These are phyloP conservation scores for Globisporangium emineosum DNA, from an alignment of 352 stramenopile genomes.

Conservation along the genomic window DNA sequence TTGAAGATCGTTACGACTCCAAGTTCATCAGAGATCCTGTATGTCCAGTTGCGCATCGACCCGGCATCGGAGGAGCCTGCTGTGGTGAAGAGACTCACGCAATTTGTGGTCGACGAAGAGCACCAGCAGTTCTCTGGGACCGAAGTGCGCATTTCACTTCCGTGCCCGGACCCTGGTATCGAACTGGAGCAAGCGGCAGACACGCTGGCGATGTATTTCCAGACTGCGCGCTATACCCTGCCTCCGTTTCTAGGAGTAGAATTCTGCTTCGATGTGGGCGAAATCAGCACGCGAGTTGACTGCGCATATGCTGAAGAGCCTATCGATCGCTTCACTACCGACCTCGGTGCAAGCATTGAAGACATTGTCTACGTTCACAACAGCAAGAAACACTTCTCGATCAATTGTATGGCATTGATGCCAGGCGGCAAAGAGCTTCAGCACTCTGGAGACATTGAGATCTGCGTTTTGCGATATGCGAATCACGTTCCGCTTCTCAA, in stretches of 20 bases:
- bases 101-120: constrained; percentile 57
- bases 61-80: constrained; percentile 53
- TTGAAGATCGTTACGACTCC: constrained; percentile 68
- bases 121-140: constrained; percentile 76
- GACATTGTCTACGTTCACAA: constrained; percentile 46
- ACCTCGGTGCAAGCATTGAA: constrained; percentile 32
- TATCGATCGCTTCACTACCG: constrained; percentile 55
- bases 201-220: constrained; percentile 61
- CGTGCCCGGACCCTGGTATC: constrained; percentile 26
- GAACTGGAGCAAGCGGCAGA: constrained; percentile 51
- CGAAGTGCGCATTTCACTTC: constrained; percentile 68
- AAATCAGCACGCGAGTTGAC: constrained; percentile 32
- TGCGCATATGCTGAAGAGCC: constrained; percentile 37
- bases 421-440: constrained; percentile 17
- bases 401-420: constrained; percentile 53
- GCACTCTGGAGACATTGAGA: constrained; percentile 34
- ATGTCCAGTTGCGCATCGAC: constrained; percentile 69
- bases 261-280: constrained; percentile 52
- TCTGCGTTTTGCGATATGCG: constrained; percentile 65
- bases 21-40: constrained; percentile 55
- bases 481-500: constrained; percentile 75
- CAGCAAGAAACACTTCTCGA: constrained; percentile 25
- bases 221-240: constrained; percentile 59
- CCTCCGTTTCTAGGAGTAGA: constrained; percentile 49
- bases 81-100: constrained; percentile 50